Evolutionary conservation across 345 rosid genomes (phyloP).

Genomic region (Geranium rotundifolium): DNA sequence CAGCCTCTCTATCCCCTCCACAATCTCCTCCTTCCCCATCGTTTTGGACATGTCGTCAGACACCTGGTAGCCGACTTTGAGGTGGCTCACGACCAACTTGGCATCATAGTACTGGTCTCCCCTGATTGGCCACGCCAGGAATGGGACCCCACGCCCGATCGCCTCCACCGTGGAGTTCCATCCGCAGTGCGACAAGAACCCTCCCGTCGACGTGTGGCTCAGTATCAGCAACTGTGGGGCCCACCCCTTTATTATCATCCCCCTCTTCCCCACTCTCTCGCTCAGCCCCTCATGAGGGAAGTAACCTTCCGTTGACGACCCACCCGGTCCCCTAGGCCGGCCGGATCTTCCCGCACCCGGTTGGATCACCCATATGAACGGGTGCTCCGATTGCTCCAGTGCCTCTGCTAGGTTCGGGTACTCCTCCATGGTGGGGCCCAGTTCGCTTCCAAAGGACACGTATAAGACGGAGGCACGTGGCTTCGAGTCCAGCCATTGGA

Average conservation of each 20-base stretch:
- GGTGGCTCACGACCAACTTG: conserved; percentile 19
- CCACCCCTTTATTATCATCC: conserved; percentile 31
- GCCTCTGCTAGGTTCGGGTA: conserved; percentile 7
- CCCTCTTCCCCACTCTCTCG: conserved; percentile 16
- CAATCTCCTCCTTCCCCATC: conserved; percentile 13
- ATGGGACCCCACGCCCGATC: conserved; percentile 21
- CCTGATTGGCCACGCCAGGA: conserved; percentile 28
- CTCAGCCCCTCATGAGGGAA: background rate
- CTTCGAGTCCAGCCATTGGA: conserved; percentile 15
- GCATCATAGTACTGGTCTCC: conserved; percentile 29
- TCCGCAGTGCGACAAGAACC: conserved; percentile 42
- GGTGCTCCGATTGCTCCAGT: conserved; percentile 3
- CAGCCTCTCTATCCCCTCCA: conserved; percentile 24
- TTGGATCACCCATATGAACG: conserved; percentile 21
- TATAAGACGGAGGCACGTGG: conserved; percentile 12
- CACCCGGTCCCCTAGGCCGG: too few species aligned
- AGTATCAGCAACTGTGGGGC: conserved; percentile 32
- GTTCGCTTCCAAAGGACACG: conserved; percentile 15
- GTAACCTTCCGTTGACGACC: too few species aligned
- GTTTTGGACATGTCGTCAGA: conserved; percentile 12
- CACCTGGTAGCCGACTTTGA: conserved; percentile 12
- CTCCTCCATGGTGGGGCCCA: conserved; percentile 15
- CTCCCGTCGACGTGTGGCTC: conserved; percentile 27
- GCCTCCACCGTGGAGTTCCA: conserved; percentile 37
- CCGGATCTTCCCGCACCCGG: conserved; percentile 3